Base-by-base conservation (phyloP, 345 rosid species). In the Iberis pinnata region DNA sequence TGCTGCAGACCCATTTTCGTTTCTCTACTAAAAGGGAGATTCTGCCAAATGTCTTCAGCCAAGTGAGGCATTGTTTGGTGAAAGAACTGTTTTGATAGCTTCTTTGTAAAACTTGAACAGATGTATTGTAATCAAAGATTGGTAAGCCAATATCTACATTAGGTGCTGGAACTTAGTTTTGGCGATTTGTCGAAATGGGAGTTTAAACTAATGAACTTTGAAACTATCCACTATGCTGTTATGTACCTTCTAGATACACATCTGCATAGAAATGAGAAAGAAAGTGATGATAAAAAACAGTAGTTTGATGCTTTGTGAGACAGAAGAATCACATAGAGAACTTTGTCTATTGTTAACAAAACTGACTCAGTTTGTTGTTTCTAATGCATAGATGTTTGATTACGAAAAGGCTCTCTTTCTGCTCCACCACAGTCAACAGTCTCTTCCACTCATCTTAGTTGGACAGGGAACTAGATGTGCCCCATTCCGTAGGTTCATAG, bases 401-500 rank as follows among this genome's bases (percentile, higher is more conserved):
- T 85, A 56, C 80, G 68, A 33, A 81, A 83, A 56, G 98, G 96
- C 55, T 75, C 70, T 11, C 86, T 92, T 56, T 93, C 90, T 71
- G 54, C 76, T 12, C 95, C 96, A 24, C 69, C 80, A 12, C 76
- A 78, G 44, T n/a, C n/a, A n/a, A n/a, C n/a, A n/a, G n/a, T 78
- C 81, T 4, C 71, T 74, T 56, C 98, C 96, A 43, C 82, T 88
- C 65, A 73, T 92, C 47, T 80, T 88, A 22, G 46, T 88, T 10
- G 98, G 95, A 53, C 96, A 96, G 0, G 98, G 98, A 58, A 88
- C 98, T 5, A 96, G 98, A 18, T 92, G 96, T 70, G 98, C 98
- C 7, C 96, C 98, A 9, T 92, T 92, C 62, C 90, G 75, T 29
- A 96, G 96, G 55, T 92, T 88, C 29, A 24, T 92, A 3, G 96